Evolutionary conservation across 768 basidiomycete species (phyloP), one percentile per base, ranked within the genome.

Genomic region (Paxillus involutus): DNA sequence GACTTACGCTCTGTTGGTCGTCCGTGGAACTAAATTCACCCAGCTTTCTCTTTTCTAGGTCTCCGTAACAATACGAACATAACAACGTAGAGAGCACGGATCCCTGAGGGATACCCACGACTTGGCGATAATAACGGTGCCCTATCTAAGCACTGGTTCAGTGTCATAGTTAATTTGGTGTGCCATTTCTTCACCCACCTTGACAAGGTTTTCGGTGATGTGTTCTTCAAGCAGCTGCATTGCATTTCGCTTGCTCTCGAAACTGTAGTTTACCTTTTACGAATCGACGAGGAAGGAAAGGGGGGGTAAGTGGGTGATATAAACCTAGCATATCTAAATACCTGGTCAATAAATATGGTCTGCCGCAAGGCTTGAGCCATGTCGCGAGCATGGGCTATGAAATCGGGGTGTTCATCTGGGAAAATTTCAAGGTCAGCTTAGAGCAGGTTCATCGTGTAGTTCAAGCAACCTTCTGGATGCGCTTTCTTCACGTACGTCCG

Each of bases 81-180:
- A 99, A 73, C n/a, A 98, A 65, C 0, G 89, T 81, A 7, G 94
- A 97, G n/a, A 98, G 73, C n/a, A 94, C 84, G 3, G 95, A 98
- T 19, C 97, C 97, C 70, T 99, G 97, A 1, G 97, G 96, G 21
- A 99, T 99, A 3, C 97, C 97, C 29, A 91, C 82, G n/a, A 80
- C 82, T 69, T 99, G 97, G 12, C 88, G 84, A 66, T 88, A 96
- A 64, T 88, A 92, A 40, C 80, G 71, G n/a, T 73, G 62, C 1
- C 89, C 91, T 49, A 97, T 94, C 93, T 96, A 59, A 19, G 36
- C 42, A 7, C 32, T 12, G 14, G 33, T 24, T 37, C 32, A 37
- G 33, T 56, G 32, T 41, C 41, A 37, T 55, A 45, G 59, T 17
- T 3, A 30, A 17, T 24, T 24, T 12, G 12, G 44, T 4, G 6